Conservation (phyloP, 202 grass and related monocot species). For the Setaria italica region DNA sequence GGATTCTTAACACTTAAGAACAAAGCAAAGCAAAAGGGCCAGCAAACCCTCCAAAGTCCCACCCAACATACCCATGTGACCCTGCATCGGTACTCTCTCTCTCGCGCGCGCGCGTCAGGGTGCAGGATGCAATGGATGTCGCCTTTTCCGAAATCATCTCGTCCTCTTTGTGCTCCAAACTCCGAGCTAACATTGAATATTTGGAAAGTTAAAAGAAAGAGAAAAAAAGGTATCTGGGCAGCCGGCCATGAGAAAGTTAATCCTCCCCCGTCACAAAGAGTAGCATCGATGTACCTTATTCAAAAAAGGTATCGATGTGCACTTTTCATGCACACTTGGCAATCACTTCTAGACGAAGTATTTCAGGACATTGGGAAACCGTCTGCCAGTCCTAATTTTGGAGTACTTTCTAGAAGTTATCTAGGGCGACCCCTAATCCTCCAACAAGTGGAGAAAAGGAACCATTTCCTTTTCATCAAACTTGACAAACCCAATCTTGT, state of each 20-base stretch:
- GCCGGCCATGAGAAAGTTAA: neutral
- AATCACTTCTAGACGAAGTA: neutral
- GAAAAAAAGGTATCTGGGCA: neutral
- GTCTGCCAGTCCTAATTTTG: neutral
- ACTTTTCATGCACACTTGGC: neutral
- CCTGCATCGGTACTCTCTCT: neutral
- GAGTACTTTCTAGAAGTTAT: neutral
- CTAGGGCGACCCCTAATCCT: neutral
- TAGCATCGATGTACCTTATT: neutral
- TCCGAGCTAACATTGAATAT: slow-evolving; percentile 31
- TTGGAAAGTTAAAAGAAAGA: neutral
- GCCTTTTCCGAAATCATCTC: slow-evolving; percentile 31
- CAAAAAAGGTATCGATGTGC: neutral
- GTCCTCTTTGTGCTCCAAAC: slow-evolving; percentile 32
- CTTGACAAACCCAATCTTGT: neutral
- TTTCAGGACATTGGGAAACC: neutral
- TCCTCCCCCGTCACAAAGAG: neutral
- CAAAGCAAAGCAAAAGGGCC: slow-evolving; percentile 34
- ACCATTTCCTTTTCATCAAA: neutral
- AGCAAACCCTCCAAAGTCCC: slow-evolving; percentile 10
- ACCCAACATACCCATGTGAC: slow-evolving; percentile 46
- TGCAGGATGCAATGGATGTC: slow-evolving; percentile 1
- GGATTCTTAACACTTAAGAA: slow-evolving; percentile 36
- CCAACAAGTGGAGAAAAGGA: neutral
- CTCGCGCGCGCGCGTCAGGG: neutral